These are phyloP conservation scores for Angomonas ambiguus DNA, from an alignment of 208 protist species.

Conservation along the genomic window DNA sequence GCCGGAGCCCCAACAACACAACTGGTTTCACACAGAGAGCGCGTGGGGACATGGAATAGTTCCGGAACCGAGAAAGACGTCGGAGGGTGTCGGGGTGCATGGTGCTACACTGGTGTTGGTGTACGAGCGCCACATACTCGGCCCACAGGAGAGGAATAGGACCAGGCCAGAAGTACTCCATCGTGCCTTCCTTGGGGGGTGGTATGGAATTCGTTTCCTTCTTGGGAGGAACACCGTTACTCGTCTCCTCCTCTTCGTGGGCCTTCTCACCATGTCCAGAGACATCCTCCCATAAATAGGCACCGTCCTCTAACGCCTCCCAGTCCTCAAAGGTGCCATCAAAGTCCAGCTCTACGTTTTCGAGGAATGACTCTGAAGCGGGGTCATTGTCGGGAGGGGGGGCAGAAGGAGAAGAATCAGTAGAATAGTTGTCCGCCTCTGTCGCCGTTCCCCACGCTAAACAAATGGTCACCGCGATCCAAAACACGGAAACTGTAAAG, in stretches of 20 bases:
- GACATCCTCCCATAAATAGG: no score
- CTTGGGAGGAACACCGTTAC: neutral
- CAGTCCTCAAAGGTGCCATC: neutral
- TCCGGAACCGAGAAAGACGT: neutral
- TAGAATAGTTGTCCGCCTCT: no score
- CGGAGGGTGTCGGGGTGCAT: neutral
- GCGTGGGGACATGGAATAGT: neutral
- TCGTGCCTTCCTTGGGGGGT: neutral
- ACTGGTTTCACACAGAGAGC: neutral
- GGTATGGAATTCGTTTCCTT: neutral
- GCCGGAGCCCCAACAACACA: neutral
- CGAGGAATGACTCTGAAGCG: no score
- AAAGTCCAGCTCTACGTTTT: no score
- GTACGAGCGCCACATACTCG: neutral
- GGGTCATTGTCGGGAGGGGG: no score
- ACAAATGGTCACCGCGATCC: no score
- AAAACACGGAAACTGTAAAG: no score
- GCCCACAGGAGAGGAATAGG: neutral
- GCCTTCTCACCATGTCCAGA: neutral
- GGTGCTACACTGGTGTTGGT: neutral
- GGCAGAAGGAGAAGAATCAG: neutral
- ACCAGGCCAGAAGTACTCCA: neutral
- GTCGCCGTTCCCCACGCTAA: no score
- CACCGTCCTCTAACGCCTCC: neutral
- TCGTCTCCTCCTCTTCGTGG: neutral